Base-by-base conservation (phyloP, 2,329 filamentous ascomycete species). In the Penicillium olsonii region DNA sequence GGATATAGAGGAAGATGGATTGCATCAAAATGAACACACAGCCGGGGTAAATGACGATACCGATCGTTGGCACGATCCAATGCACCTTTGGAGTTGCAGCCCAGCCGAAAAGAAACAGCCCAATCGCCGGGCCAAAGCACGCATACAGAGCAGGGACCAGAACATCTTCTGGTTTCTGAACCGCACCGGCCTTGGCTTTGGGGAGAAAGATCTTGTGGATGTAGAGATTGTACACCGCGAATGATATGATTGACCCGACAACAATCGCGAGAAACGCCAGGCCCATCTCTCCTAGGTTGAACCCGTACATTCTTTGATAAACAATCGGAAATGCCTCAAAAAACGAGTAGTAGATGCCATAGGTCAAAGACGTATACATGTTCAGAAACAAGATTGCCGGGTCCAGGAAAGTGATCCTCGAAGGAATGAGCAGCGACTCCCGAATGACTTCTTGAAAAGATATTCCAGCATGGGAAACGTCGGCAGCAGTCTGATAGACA, bases 271-370 rank as follows among this genome's bases (percentile, higher is more conserved):
- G 70, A 70, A 86, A 86, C 35, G 82, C 76, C 11, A 85, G 73
- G 20, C 83, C 82, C 56, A 81, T 71, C 55, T 83, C 64, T 26
- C 82, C 82, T 5, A 80, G 65, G 51, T 75, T 78, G 75, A 87
- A 84, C 61, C 70, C 66, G 68, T 87, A 87, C 55, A 78, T 72
- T 18, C 74, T 75, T 2, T 76, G 75, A 62, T 83, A 87, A 41
- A 86, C 82, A 19, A 85, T 70, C 4, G 84, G 83, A 66, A 87
- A 87, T n/a, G 80, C 80, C 60, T 87, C 84, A 62, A 87, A 87
- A 66, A 79, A 87, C 14, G 72, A 72, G 54, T 79, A 79, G 48
- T 70, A 70, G 14, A 72, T 69, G 19, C 60, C 68, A 47, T 71
- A 87, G 56, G 82, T 78, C 56, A 86, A 76, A 45, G 78, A 78